Evolutionary conservation across 345 rosid genomes (phyloP).

Genomic region (Aquilaria yunnanensis): DNA sequence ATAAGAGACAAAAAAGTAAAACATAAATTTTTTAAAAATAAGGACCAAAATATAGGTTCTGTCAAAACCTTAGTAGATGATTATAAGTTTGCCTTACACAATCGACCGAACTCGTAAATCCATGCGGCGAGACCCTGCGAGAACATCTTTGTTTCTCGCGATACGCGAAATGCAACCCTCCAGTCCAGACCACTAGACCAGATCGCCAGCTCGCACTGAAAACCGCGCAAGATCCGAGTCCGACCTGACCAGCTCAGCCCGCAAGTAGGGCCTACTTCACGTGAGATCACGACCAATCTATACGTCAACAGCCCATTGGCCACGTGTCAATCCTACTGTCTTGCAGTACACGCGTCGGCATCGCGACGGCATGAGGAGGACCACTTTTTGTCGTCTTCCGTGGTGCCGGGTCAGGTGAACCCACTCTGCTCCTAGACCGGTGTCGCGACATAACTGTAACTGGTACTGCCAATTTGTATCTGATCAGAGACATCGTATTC

Average conservation of each 20-base stretch:
- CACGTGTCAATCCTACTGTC: conserved; percentile 12
- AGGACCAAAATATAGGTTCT: no score
- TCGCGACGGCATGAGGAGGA: conserved; percentile 15
- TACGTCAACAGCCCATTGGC: not conserved
- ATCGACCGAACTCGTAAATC: no score
- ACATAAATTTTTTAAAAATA: no score
- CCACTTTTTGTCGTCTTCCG: conserved; percentile 25
- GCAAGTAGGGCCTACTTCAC: conserved; percentile 34
- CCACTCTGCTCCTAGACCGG: not conserved
- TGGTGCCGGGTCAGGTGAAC: conserved; percentile 24
- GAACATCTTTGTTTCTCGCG: no score
- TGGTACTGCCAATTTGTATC: not conserved
- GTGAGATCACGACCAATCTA: conserved; percentile 27
- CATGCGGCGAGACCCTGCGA: no score
- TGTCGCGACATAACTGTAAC: conserved; percentile 29
- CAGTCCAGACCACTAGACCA: conserved; percentile 2
- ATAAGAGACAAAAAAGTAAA: no score
- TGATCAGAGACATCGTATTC: conserved; percentile 15
- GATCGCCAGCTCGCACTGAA: conserved; percentile 24
- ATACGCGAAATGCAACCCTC: not conserved
- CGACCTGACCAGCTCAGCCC: no score
- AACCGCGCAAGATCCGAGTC: conserved; percentile 14
- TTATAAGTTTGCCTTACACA: no score
- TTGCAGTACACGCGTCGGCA: conserved; percentile 15
- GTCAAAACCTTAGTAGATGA: no score